Conservation (phyloP, 116 monocot species). For the Iris pallida region DNA sequence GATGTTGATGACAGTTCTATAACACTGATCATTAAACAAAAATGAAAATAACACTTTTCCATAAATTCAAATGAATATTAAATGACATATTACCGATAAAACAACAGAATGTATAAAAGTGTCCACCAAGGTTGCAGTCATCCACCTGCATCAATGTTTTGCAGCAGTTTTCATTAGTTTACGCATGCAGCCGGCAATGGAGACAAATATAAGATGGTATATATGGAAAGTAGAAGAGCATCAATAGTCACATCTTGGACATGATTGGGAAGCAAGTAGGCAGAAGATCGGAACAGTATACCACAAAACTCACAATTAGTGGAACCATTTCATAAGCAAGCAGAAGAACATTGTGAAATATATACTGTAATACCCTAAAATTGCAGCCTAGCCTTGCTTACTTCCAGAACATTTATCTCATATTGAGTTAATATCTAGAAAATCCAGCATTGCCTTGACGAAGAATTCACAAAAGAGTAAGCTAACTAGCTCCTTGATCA, state of each 20-base stretch:
- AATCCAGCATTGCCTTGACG: too few species aligned
- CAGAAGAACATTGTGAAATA: too few species aligned
- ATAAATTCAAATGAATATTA: neutral
- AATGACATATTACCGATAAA: conserved; percentile 55
- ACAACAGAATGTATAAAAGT: conserved; percentile 74
- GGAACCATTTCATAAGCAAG: too few species aligned
- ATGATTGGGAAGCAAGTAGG: neutral
- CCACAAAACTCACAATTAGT: too few species aligned
- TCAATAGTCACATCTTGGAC: neutral
- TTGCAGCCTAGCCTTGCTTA: too few species aligned
- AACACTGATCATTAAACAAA: neutral
- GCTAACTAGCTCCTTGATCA: too few species aligned
- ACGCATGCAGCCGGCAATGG: neutral
- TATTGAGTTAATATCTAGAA: too few species aligned
- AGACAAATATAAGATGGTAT: neutral
- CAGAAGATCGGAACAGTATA: neutral
- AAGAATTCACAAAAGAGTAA: too few species aligned
- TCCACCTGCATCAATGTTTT: conserved; percentile 60
- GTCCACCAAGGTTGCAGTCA: conserved; percentile 75
- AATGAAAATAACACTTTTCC: neutral
- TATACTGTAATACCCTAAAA: too few species aligned
- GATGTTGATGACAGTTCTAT: neutral
- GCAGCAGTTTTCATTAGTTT: conserved; percentile 6
- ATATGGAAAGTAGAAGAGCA: neutral
- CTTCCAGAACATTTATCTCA: too few species aligned